Evolutionary conservation across 164 flowering plant genomes (phyloP).

Genomic region (Nymphaea colorata): DNA sequence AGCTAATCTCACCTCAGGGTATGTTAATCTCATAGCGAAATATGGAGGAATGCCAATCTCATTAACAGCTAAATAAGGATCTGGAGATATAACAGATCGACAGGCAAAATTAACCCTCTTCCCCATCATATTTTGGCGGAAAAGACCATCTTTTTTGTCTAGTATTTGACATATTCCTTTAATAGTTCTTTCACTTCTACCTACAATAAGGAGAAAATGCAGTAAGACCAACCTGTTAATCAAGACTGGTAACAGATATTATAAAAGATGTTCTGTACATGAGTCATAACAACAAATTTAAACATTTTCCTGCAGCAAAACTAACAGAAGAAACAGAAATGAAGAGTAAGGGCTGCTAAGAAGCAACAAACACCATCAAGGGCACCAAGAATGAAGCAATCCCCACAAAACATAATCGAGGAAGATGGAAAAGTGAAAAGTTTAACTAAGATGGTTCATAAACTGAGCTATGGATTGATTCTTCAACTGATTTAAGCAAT

Average conservation of each 20-base stretch:
- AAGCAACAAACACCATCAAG: not conserved
- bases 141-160: conserved; percentile 90
- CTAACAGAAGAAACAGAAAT: not conserved
- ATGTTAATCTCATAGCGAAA: conserved; percentile 74
- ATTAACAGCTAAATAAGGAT: conserved; percentile 91
- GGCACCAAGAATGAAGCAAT: not conserved
- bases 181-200: conserved; percentile 4
- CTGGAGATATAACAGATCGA: conserved; percentile 98
- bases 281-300: not conserved
- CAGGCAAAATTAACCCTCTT: conserved; percentile 95
- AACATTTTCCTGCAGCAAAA: not conserved
- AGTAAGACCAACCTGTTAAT: not conserved
- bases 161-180: conserved; percentile 73
- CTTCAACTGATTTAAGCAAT: not conserved
- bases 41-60: conserved; percentile 96
- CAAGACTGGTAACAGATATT: not conserved
- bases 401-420: not conserved
- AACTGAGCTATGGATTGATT: not conserved
- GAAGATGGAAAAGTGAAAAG: not conserved
- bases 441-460: not conserved
- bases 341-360: not conserved
- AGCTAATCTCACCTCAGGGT: conserved; percentile 71
- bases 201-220: not conserved
- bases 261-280: not conserved
- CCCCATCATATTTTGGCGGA: conserved; percentile 99